phyloP scores from a whole-genome alignment of 805 yeast species.

The Schizosaccharomyces osmophilus region DNA sequence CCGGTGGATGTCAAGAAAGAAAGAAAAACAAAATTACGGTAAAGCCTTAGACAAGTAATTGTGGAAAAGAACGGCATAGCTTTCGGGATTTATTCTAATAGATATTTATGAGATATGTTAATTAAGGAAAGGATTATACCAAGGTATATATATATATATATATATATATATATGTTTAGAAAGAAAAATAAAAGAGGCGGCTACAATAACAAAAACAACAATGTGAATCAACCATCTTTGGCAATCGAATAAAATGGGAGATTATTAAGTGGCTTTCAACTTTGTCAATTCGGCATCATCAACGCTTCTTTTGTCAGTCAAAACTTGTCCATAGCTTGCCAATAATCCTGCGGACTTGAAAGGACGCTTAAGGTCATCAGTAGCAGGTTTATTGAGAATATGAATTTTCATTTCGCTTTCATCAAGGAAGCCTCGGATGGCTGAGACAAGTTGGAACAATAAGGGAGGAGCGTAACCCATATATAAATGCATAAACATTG shows the following conservation, averaged over 20 bases:
- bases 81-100: too few species aligned
- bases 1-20: neutral
- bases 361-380: constrained; percentile 83
- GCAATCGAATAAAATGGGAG: neutral
- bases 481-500: constrained; percentile 94
- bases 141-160: neutral
- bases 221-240: neutral
- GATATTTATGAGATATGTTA: neutral
- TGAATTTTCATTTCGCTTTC: constrained; percentile 79
- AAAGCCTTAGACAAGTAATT: too few species aligned
- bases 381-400: constrained; percentile 44
- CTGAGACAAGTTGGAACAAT: constrained; percentile 78
- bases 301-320: neutral
- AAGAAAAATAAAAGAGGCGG: neutral
- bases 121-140: neutral
- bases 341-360: constrained; percentile 52
- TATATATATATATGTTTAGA: neutral
- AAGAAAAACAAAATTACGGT: too few species aligned
- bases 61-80: too few species aligned
- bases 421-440: constrained; percentile 75
- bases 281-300: neutral
- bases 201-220: neutral
- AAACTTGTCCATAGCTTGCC: constrained; percentile 13
- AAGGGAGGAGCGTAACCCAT: constrained; percentile 94
- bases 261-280: neutral